Base-by-base conservation (phyloP, 495 filamentous ascomycete species). In the Parathielavia appendiculata region DNA sequence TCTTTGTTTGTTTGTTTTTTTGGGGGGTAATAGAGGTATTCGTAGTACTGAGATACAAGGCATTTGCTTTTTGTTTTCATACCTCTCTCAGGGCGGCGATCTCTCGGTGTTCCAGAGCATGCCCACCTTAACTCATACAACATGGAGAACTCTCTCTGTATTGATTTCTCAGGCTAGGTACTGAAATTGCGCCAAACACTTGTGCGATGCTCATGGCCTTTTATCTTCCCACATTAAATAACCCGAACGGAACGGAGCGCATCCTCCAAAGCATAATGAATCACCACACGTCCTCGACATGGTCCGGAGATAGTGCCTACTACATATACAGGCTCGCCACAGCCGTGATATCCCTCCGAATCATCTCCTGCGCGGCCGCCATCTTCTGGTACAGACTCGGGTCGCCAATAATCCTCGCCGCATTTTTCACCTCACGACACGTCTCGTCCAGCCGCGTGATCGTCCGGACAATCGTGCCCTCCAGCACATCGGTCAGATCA, bases 391-490 rank as follows among this genome's bases (percentile, higher is more conserved):
- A 96, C 56, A 98, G 77, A 47, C 83, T 84, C 5, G 93, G 93
- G 69, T 98, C 93, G n/a, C 93, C 93, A 61, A 98, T 91, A 62
- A 98, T 87, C 64, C 95, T 81, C 19, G 93, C 93, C 34, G 95
- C 90, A 69, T 95, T 97, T 79, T 96, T 97, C 50, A 96, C 93
- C 75, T 98, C 93, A 54, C 93, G 79, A 69, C 93, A 98, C 8
- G 91, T 95, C 81, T 98, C 93, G 64, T 98, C 93, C 47, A 98
- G 75, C 35, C 93, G 77, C 22, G 89, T 92, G 57, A 98, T 96
- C 12, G 90, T 90, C 30, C 93, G 76, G 20, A 98, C 95, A 72
- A 98, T 96, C 0, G 92, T 96, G 0, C 93, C 93, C 69, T 98
- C 93, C 64, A 97, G 83, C 47, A 98, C 92, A 67, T 98, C 93